Evolutionary conservation across 441 rosid genomes (phyloP), one percentile per base, ranked within the genome.

Genomic region (Adansonia madagascariensis): DNA sequence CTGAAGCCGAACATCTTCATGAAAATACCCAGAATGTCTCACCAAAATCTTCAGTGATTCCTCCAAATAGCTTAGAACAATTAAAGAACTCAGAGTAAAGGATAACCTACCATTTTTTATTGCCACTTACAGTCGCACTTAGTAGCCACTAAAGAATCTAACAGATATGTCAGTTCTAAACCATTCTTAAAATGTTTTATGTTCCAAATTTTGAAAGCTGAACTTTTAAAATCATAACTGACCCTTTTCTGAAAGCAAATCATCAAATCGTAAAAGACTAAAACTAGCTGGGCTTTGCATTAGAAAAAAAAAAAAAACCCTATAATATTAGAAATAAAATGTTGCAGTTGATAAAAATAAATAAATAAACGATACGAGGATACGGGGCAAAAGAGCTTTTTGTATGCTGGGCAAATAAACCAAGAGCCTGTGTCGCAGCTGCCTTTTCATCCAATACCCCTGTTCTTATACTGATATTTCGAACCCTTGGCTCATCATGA

Each of bases 401-500:
- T 20, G 98, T 92, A 82, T 94, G 98, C 67, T 91, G 91, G 10
- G 98, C 98, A 90, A 94, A 93, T 75, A 97, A 83, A 80, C 99
- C 99, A 86, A 97, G 90, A 47, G 98, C 97, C 89, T 94, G 99
- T 82, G 97, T 97, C 76, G 99, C 99, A 83, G 99, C 98, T 63
- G 98, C 99, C 91, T 97, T 97, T 87, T 93, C 99, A 86, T 97
- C 99, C 79, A 97, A 82, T 46, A 97, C 95, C 81, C 99, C 98
- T 27, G 98, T 97, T 85, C 99, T 88, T 81, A 97, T 83, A 73
- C 99, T 94, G 81, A 97, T 93, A 81, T 97, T 97, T 79, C 97
- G 88, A 78, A 94, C 97, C 81, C 98, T 89, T 57, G 97, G 96
- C 80, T 92, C 98, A 85, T 92, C 98, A 79, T 88, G 97, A 84